Base-by-base conservation (phyloP, 2,329 filamentous ascomycete species). In the Teratosphaeria gauchensis region DNA sequence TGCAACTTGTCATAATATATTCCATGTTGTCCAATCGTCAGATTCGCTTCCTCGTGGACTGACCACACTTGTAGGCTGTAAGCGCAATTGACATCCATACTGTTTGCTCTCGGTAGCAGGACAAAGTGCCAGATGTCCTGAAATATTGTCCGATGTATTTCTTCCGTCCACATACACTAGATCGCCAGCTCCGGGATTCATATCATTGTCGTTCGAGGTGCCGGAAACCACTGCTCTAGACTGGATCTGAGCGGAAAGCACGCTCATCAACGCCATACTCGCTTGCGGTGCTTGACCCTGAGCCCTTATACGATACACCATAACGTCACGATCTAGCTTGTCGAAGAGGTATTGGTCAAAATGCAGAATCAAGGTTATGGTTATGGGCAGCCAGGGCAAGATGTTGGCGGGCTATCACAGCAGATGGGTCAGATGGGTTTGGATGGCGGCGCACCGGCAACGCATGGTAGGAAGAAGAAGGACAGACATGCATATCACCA, bases 401-500 rank as follows among this genome's bases (percentile, higher is more conserved):
- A 53, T 32, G 24, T 53, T 53, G 52, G 52, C 31, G 78, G 77
- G 16, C 72, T 90, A 60, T 81, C 85, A 53, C 81, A 84, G 58
- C 90, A 95, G 73, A 88, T 95, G 86, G 86, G 86, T 51, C 85
- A 84, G 61, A 83, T 95, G 82, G 85, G 81, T 48, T 77, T 95
- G 65, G 84, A 75, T 59, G 42, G 6, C n/a, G 81, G 69, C 60
- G 72, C 72, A 61, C 75, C 72, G 63, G 76, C 84, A 42, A 72
- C 66, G 61, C 73, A 73, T 60, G 73, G 73, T 63, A 88, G 80
- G 74, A 96, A 95, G 84, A 97, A 96, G 84, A 96, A 96, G 81
- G 88, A 96, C 72, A 84, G 90, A 60, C 92, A 97, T 75, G 92
- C 92, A 63, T 89, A 95, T 74, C 92, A 97, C 73, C 87, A 84